phyloP scores from a whole-genome alignment of 2,329 filamentous ascomycete genomes.

The Monilinia laxa region DNA sequence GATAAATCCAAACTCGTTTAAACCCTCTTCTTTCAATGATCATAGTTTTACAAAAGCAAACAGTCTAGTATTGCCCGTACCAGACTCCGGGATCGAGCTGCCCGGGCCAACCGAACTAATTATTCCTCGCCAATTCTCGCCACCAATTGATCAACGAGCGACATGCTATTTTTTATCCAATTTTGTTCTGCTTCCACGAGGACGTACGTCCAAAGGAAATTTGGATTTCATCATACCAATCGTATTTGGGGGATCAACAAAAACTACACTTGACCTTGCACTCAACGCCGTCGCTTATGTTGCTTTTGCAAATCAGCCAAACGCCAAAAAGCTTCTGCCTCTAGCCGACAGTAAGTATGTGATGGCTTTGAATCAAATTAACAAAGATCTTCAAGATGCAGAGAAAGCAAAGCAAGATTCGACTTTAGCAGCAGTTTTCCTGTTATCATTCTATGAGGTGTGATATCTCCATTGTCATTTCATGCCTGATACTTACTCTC shows the following conservation, averaged over 20 bases:
- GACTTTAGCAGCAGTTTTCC: constrained; percentile 56
- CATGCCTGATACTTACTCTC: not conserved
- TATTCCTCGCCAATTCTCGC: constrained; percentile 43
- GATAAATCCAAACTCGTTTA: not conserved
- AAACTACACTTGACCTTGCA: constrained; percentile 48
- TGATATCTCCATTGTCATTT: constrained; percentile 17
- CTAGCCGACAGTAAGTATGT: constrained; percentile 52
- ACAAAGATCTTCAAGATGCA: constrained; percentile 51
- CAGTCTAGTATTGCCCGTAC: not conserved
- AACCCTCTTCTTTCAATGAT: not conserved
- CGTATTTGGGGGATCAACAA: constrained; percentile 45
- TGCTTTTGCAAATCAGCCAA: constrained; percentile 52
- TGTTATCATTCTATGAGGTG: constrained; percentile 60
- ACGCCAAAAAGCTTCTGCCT: constrained; percentile 40
- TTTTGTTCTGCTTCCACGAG: constrained; percentile 55
- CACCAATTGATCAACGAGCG: constrained; percentile 53
- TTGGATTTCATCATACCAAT: constrained; percentile 58
- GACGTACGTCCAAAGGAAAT: constrained; percentile 52
- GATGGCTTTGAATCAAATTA: constrained; percentile 53
- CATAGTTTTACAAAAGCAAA: no score
- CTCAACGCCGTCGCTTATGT: constrained; percentile 58
- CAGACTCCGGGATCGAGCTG: not conserved
- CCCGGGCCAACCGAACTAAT: constrained; percentile 45
- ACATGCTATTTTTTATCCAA: constrained; percentile 59
- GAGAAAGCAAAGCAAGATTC: constrained; percentile 51